These are phyloP conservation scores for Pyrenopolyporus hunteri DNA, from an alignment of 495 filamentous ascomycete species.

Conservation along the genomic window DNA sequence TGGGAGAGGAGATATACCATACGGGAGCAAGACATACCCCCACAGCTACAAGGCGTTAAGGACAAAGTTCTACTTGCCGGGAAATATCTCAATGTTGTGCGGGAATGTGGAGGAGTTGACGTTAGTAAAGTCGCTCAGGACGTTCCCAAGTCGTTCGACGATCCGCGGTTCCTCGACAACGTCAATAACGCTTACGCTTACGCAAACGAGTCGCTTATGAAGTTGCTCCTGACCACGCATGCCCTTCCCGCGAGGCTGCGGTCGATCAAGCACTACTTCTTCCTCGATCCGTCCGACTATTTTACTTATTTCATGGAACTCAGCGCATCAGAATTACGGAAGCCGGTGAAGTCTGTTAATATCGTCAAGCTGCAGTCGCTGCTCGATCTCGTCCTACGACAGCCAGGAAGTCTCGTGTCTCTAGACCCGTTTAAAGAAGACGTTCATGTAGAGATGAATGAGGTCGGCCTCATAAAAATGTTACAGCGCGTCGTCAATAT, in stretches of 20 bases:
- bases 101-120: conserved; percentile 95
- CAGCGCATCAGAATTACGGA: conserved; percentile 82
- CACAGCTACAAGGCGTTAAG: conserved; percentile 88
- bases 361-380: conserved; percentile 91
- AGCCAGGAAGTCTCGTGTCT: conserved; percentile 92
- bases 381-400: conserved; percentile 90
- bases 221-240: conserved; percentile 90
- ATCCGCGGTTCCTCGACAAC: conserved; percentile 88
- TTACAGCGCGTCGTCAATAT: conserved; percentile 96
- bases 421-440: conserved; percentile 98
- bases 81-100: conserved; percentile 96
- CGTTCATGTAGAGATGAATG: conserved; percentile 96
- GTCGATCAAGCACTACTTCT: conserved; percentile 98
- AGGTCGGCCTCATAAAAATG: conserved; percentile 87
- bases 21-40: conserved; percentile 86
- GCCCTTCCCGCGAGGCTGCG: conserved; percentile 82
- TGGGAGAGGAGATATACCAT: conserved; percentile 98
- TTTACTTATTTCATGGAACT: conserved; percentile 98
- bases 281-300: conserved; percentile 96
- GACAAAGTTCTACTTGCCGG: conserved; percentile 94
- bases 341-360: conserved; percentile 86
- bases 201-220: conserved; percentile 91
- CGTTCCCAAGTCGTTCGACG: conserved; percentile 90
- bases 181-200: conserved; percentile 94
- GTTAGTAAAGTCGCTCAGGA: conserved; percentile 87